Base-by-base conservation (phyloP, 306 rosid species). In the Medicago ruthenica region DNA sequence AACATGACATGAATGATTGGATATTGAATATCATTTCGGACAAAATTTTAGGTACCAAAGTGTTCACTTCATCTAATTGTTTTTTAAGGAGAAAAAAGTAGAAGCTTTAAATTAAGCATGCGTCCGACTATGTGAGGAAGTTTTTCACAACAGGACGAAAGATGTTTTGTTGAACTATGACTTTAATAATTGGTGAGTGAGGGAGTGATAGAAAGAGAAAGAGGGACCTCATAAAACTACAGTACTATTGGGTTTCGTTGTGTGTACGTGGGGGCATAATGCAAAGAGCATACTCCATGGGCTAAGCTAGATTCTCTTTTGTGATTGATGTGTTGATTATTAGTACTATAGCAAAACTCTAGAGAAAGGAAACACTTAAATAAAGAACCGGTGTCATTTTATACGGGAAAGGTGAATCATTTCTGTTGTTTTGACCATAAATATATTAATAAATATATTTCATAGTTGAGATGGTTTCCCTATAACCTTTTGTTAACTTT, bases 221-320 rank as follows among this genome's bases (percentile, higher is more conserved):
- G 24, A 27, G 48, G 27, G 34, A 51, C 14, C 16, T 47, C 22
- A 39, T 27, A 63, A 16, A 54, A 55, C 53, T 22, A 55, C 42
- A 37, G 71, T 69, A 48, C 16, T 45, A 45, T 67, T 72, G 39
- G 76, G 76, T 77, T 67, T 58, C 60, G 40, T 65, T 10, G 57
- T 18, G 51, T 60, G 63, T 36, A 37, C 66, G 44, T 57, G 71
- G 71, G 47, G 47, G 14, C 47, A 42, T 42, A 48, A 63, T 76
- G 36, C n/a, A n/a, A n/a, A n/a, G n/a, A n/a, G n/a, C 69, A 40
- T 11, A 18, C 44, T 1, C 51, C 51, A 12, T 24, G 39, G 16
- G 5, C 60, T 47, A 48, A 34, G 47, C 24, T 62, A 45, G 58
- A 81, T 76, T 75, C 55, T 67, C 48, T 14, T 58, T 7, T 51